Evolutionary conservation across 2,329 filamentous ascomycete species (phyloP).

Genomic region (Sarocladium kiliense): DNA sequence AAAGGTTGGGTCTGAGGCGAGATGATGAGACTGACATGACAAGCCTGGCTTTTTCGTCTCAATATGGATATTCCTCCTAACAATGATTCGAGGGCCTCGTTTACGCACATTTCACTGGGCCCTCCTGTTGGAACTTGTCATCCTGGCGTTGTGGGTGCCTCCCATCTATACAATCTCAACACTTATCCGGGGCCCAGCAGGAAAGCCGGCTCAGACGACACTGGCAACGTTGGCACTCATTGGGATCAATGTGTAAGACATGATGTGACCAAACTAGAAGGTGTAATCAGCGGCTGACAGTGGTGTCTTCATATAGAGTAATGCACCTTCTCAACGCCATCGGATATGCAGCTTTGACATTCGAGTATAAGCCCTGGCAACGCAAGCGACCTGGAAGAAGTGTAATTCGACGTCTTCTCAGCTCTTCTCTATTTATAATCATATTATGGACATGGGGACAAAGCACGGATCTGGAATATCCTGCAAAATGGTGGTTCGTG

Average conservation of each 20-base stretch:
- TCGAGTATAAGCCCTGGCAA: slow-evolving; percentile 32
- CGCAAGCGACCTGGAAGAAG: slow-evolving; percentile 15
- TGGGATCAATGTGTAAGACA: slow-evolving; percentile 31
- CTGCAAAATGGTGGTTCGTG: background rate
- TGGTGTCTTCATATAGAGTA: slow-evolving; percentile 18
- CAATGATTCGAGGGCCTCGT: slow-evolving; percentile 26
- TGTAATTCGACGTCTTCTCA: background rate
- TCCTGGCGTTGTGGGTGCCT: slow-evolving; percentile 20
- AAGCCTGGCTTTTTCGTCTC: slow-evolving; percentile 30
- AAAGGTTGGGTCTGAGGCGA: slow-evolving; percentile 7
- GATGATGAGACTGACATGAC: background rate
- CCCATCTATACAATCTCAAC: slow-evolving; percentile 20
- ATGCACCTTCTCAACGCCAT: slow-evolving; percentile 33
- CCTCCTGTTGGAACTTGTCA: slow-evolving; percentile 26
- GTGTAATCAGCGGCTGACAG: slow-evolving; percentile 8
- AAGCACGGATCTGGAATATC: background rate
- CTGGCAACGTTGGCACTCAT: slow-evolving; percentile 29
- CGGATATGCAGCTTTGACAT: slow-evolving; percentile 31
- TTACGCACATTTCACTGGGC: slow-evolving; percentile 35
- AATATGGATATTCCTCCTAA: slow-evolving; percentile 27
- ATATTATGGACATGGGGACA: slow-evolving; percentile 4
- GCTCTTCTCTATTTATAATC: background rate
- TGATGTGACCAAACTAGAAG: background rate
- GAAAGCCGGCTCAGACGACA: slow-evolving; percentile 14
- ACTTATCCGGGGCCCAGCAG: slow-evolving; percentile 11